These are phyloP conservation scores for Lichtheimia ornata DNA, from an alignment of 371 early-diverging fungal species.

Conservation along the genomic window DNA sequence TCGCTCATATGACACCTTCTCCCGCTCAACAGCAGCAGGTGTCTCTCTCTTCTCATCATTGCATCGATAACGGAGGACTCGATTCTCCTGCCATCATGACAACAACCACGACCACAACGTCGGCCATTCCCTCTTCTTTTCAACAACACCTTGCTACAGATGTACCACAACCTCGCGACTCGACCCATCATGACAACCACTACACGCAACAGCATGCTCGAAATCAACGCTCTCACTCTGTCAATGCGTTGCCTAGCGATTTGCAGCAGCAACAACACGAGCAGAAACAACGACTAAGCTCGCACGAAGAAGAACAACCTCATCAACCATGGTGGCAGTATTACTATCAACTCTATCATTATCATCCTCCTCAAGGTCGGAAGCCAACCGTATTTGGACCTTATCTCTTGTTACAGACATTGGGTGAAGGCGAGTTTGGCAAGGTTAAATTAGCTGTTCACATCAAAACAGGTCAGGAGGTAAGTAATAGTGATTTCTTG, in stretches of 20 bases:
- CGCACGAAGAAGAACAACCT: neutral
- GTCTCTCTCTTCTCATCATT: slow-evolving; percentile 6
- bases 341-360: slow-evolving; percentile 42
- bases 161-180: neutral
- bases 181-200: neutral
- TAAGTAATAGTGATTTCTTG: slow-evolving; percentile 29
- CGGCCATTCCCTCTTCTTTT: neutral
- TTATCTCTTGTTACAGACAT: slow-evolving; percentile 91
- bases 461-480: slow-evolving; percentile 90
- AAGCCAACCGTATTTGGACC: slow-evolving; percentile 82
- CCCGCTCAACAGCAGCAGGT: slow-evolving; percentile 9
- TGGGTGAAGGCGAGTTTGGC: slow-evolving; percentile 99
- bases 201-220: slow-evolving; percentile 10
- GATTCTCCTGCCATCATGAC: slow-evolving; percentile 2
- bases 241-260: slow-evolving; percentile 44
- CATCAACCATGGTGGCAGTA: slow-evolving; percentile 47
- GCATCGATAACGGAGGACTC: slow-evolving; percentile 5
- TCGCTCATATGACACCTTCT: slow-evolving; percentile 9
- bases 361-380: slow-evolving; percentile 44
- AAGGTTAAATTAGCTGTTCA: slow-evolving; percentile 97
- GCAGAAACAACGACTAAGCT: slow-evolving; percentile 28
- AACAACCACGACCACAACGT: neutral
- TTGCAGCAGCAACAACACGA: slow-evolving; percentile 32
- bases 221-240: slow-evolving; percentile 45
- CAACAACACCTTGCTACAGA: neutral